Percentiles rank a stretch among this genome's conserved stretches.
phyloP scores from a whole-genome alignment of 164 flowering plant species.

The Berberis vulgaris region DNA sequence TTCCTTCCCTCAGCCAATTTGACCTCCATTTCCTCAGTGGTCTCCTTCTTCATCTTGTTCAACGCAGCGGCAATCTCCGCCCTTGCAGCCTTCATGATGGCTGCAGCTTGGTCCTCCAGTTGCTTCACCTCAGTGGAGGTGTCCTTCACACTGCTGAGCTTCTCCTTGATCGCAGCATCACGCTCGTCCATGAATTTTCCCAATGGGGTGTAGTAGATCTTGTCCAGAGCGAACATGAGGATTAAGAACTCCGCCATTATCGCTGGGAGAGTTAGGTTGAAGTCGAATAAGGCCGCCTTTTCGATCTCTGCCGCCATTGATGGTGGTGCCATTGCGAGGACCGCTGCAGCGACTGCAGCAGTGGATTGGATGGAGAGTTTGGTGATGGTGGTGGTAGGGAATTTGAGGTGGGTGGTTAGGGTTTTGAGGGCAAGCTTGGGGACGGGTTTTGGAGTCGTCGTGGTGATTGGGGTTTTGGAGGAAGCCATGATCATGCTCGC shows the following conservation, averaged over 20 bases:
- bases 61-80: conserved; percentile 93
- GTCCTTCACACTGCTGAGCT: conserved; percentile 72
- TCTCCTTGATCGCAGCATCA: conserved; percentile 68
- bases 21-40: conserved; percentile 60
- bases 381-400: conserved; percentile 26
- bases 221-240: conserved; percentile 87
- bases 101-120: conserved; percentile 89
- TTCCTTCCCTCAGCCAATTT: conserved; percentile 65
- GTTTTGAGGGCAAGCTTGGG: conserved; percentile 8
- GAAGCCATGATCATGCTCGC: conserved; percentile 63
- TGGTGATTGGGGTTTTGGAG: conserved; percentile 44
- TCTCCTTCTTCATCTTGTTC: conserved; percentile 92
- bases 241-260: conserved; percentile 63
- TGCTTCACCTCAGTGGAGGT: conserved; percentile 80
- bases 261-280: conserved; percentile 76
- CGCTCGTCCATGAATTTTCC: conserved; percentile 92
- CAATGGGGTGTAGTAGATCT: conserved; percentile 71
- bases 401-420: conserved; percentile 12
- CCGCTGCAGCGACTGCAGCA: conserved; percentile 22
- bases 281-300: conserved; percentile 86
- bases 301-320: conserved; percentile 67
- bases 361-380: conserved; percentile 18
- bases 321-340: conserved; percentile 44
- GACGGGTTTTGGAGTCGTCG: conserved; percentile 10
- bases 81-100: conserved; percentile 75